Conservation (phyloP, 176 grass and related monocot genomes). For the Ampelocalamus luodianensis region DNA sequence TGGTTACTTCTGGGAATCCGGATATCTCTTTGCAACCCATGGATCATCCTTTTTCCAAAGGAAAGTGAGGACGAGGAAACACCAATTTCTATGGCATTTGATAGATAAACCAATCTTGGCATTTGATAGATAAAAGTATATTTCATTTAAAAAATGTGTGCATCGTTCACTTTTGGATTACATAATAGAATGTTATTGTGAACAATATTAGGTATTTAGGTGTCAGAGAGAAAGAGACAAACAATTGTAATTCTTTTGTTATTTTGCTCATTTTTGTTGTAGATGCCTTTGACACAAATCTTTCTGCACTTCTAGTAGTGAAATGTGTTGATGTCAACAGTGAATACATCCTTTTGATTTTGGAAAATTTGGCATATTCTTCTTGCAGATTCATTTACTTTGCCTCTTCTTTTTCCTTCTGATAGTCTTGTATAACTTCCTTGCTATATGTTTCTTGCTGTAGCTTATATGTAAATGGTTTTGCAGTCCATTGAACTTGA, state of each 20-base stretch:
- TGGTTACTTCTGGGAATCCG: slow-evolving; percentile 24
- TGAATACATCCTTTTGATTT: slow-evolving; percentile 27
- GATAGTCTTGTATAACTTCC: background rate
- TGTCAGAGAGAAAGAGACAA: slow-evolving; percentile 1
- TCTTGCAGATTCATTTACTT: slow-evolving; percentile 25
- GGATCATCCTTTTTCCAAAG: slow-evolving; percentile 8
- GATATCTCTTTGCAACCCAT: slow-evolving; percentile 13
- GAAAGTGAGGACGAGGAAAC: slow-evolving; percentile 27
- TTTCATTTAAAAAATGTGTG: background rate
- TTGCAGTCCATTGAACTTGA: slow-evolving; percentile 91
- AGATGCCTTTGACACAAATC: slow-evolving; percentile 31
- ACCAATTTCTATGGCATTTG: background rate
- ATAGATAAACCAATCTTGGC: background rate
- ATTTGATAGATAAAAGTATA: background rate
- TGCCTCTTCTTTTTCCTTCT: slow-evolving; percentile 9
- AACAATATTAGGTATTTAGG: slow-evolving; percentile 1
- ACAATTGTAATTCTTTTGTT: slow-evolving; percentile 3
- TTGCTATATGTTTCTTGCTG: slow-evolving; percentile 15
- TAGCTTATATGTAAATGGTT: slow-evolving; percentile 48
- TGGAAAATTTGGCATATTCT: slow-evolving; percentile 5
- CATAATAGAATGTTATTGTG: slow-evolving; percentile 14
- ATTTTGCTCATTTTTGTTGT: slow-evolving; percentile 16
- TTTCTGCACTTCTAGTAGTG: slow-evolving; percentile 20
- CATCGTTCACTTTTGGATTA: background rate
- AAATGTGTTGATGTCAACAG: slow-evolving; percentile 31